phyloP scores from a whole-genome alignment of 306 rosid genomes.

The Echinosophora koreensis region DNA sequence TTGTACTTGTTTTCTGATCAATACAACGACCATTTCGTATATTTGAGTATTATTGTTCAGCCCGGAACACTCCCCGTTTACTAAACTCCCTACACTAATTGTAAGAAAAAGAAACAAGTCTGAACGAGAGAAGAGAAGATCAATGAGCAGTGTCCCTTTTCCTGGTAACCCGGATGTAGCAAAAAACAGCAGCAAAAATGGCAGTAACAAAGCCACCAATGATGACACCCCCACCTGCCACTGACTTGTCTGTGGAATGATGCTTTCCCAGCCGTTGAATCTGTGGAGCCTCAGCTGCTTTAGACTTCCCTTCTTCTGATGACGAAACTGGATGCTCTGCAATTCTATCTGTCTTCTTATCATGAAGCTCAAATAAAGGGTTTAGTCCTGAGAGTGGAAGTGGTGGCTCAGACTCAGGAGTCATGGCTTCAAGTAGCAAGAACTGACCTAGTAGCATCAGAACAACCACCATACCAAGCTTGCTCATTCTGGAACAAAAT shows the following conservation, averaged over 20 bases:
- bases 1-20: too few species aligned
- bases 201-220: slow-evolving; percentile 88
- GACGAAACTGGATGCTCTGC: slow-evolving; percentile 51
- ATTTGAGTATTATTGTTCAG: too few species aligned
- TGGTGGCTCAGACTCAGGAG: slow-evolving; percentile 38
- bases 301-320: slow-evolving; percentile 41
- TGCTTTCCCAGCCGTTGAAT: slow-evolving; percentile 70
- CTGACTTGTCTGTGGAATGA: slow-evolving; percentile 66
- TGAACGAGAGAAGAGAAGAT: neutral
- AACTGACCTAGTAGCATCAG: slow-evolving; percentile 50
- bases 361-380: slow-evolving; percentile 36
- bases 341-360: slow-evolving; percentile 16
- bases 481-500: slow-evolving; percentile 58
- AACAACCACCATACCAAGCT: slow-evolving; percentile 50
- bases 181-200: slow-evolving; percentile 81
- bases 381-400: slow-evolving; percentile 39
- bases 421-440: slow-evolving; percentile 57
- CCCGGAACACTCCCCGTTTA: too few species aligned
- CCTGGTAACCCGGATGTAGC: slow-evolving; percentile 85
- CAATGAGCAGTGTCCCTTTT: slow-evolving; percentile 51
- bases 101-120: too few species aligned
- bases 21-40: too few species aligned
- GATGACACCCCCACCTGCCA: slow-evolving; percentile 94
- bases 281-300: slow-evolving; percentile 69
- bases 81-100: too few species aligned